Base-by-base conservation (phyloP, 2,329 filamentous ascomycete species). In the Aspergillus fumigatus region DNA sequence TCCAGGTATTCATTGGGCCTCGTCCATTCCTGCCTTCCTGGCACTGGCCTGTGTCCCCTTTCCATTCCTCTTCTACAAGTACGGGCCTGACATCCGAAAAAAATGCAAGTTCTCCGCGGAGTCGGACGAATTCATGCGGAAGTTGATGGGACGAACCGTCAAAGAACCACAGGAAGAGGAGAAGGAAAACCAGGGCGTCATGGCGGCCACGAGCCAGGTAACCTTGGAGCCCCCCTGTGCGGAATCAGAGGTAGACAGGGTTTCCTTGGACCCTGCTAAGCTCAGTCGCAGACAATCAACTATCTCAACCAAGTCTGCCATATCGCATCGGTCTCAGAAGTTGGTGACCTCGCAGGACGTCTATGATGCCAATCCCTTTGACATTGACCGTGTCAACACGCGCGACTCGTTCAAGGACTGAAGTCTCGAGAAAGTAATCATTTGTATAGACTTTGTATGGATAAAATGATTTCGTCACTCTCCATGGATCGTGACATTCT, bases 1-100 rank as follows among this genome's bases (percentile, higher is more conserved):
- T 38, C 32, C 19, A 45, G 41, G 77, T 2, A 75, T 79, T 21
- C 74, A 78, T 53, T 79, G 77, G 77, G 77, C 77, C 1, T 74
- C 72, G 7, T 74, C 70, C 21, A 68, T 80, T 19, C 75, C 75
- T 0, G 78, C 71, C 0, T 79, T 79, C 57, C 58, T 79, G 27
- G 73, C 76, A 0, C 59, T 78, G 4, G 68, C 67, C 1, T 76
- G 74, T 29, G 65, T 75, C 5, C 75, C 75, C 0, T 74, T 76
- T 29, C 74, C 73, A 1, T 73, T 76, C 54, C 59, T 76, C 14
- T 73, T 76, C 56, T 75, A 75, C 60, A 69, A 68, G 54, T 75
- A 75, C 56, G 74, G 73, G 8, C 59, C 69, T 7, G 53, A 52
- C n/a, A 71, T 76, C 32, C 67, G 74, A 11, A 66, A 70, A 56